phyloP scores from a whole-genome alignment of 805 yeast species.

The Ogataea polymorpha region DNA sequence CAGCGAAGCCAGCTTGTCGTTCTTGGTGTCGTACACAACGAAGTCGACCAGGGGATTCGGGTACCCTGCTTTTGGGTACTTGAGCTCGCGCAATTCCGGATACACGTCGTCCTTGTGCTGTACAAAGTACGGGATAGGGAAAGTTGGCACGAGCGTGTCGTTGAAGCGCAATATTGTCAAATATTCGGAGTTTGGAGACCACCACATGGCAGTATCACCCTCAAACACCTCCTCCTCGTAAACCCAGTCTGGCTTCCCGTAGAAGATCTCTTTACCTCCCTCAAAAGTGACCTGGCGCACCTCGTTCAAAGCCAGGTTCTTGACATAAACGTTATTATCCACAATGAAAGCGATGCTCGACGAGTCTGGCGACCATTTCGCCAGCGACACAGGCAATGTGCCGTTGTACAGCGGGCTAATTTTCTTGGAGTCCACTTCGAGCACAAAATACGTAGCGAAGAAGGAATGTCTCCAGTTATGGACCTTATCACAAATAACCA shows the following conservation, averaged over 20 bases:
- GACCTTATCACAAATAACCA: slow-evolving; percentile 58
- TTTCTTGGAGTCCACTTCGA: slow-evolving; percentile 39
- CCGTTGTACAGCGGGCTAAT: slow-evolving; percentile 25
- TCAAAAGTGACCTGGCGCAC: slow-evolving; percentile 56
- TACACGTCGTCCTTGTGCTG: slow-evolving; percentile 47
- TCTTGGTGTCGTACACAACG: slow-evolving; percentile 40
- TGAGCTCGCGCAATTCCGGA: slow-evolving; percentile 58
- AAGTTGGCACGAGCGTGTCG: slow-evolving; percentile 71
- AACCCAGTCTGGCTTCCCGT: slow-evolving; percentile 94
- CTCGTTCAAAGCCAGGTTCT: slow-evolving; percentile 30
- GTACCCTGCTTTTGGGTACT: slow-evolving; percentile 84
- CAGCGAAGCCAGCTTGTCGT: slow-evolving; percentile 23
- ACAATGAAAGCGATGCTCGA: slow-evolving; percentile 59
- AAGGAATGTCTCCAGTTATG: slow-evolving; percentile 76
- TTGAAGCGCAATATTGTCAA: slow-evolving; percentile 65
- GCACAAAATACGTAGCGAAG: slow-evolving; percentile 59
- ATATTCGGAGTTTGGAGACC: slow-evolving; percentile 75
- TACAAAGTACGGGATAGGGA: slow-evolving; percentile 71
- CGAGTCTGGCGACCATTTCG: slow-evolving; percentile 76
- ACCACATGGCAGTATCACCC: slow-evolving; percentile 73
- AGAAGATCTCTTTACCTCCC: slow-evolving; percentile 69
- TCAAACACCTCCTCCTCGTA: slow-evolving; percentile 87
- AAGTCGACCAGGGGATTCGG: slow-evolving; percentile 67
- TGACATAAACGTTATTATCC: slow-evolving; percentile 66
- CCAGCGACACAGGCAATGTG: slow-evolving; percentile 37